Percentiles rank a stretch among this genome's conserved stretches.
phyloP scores from a whole-genome alignment of 805 yeast genomes.

The Ogataea naganishii region DNA sequence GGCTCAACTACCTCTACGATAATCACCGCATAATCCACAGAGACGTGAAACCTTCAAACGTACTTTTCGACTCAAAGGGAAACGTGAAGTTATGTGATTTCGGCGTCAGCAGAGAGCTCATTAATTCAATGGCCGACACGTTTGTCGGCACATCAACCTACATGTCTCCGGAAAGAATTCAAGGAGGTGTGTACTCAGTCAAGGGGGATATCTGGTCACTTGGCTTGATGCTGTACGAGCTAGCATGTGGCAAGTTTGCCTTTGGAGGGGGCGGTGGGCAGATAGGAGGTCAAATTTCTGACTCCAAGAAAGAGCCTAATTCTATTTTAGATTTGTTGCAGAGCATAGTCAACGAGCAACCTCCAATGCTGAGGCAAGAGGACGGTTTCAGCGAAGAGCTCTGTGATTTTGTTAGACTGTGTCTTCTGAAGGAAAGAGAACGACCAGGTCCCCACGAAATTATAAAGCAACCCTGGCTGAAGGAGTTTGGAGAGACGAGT shows the following conservation, averaged over 20 bases:
- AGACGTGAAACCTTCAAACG: constrained; percentile 94
- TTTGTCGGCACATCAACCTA: constrained; percentile 97
- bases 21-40: constrained; percentile 87
- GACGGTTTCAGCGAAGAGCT: constrained; percentile 41
- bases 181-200: constrained; percentile 89
- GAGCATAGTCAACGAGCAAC: constrained; percentile 86
- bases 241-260: constrained; percentile 80
- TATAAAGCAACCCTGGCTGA: constrained; percentile 28
- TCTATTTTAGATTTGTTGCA: constrained; percentile 88
- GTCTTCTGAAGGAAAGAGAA: constrained; percentile 65
- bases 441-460: constrained; percentile 73
- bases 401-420: constrained; percentile 62
- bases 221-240: constrained; percentile 83
- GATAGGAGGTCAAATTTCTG: constrained; percentile 12
- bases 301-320: constrained; percentile 42
- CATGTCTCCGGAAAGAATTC: constrained; percentile 97
- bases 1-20: constrained; percentile 73
- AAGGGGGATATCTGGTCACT: constrained; percentile 97
- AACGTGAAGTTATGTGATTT: constrained; percentile 90
- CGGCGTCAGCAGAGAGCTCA: constrained; percentile 89
- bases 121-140: constrained; percentile 92
- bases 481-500: constrained; percentile 21
- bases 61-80: constrained; percentile 78
- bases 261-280: constrained; percentile 48
- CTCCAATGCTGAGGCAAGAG: constrained; percentile 53